Base-by-base conservation (phyloP, 257 asterid genomes). In the Gentiana dahurica region DNA sequence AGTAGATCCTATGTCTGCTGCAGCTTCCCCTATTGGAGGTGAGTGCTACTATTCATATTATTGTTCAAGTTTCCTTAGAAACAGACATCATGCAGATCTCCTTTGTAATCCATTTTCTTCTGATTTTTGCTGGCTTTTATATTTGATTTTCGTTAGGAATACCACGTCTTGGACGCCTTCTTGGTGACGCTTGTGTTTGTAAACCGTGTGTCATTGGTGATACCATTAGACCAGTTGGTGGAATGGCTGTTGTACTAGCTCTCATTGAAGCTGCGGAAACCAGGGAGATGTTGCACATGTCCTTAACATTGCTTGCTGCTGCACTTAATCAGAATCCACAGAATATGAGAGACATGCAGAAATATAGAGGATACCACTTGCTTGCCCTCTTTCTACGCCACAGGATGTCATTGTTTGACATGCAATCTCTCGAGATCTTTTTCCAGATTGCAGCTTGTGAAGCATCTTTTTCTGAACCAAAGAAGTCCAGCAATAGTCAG, bases 1-100 rank as follows among this genome's bases (percentile, higher is more conserved):
- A 63, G 97, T 92, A 13, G 99, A 92, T 86, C 97, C 99, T 61
- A 78, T 85, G 76, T 92, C 99, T 24, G 91, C 94, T 70, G 97
- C 95, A 58, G 99, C 99, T 66, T 92, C 99, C 73, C 94, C 99
- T 36, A 92, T 92, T 72, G 99, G 97, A 51, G 97, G 99, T 85
- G 68, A 81, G 91, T 79, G 58, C 61, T 58, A 36, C 1, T 36
- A 9, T 34, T 46, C 34, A 34, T 6, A 15, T 6, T 15, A 2
- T 53, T 50, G 65, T 35, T 38, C 38, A 11, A 51, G 35, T 45
- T 62, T 47, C 41, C 60, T 48, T 59, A 24, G 24, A 24, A 34
- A 51, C 57, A 4, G 13, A 33, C 53, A 59, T 57, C 12, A 43
- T 12, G 57, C 13, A 4, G 55, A 44, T 63, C 59, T 38, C 47